Conservation (phyloP, 441 rosid genomes). For the Adansonia madagascariensis region DNA sequence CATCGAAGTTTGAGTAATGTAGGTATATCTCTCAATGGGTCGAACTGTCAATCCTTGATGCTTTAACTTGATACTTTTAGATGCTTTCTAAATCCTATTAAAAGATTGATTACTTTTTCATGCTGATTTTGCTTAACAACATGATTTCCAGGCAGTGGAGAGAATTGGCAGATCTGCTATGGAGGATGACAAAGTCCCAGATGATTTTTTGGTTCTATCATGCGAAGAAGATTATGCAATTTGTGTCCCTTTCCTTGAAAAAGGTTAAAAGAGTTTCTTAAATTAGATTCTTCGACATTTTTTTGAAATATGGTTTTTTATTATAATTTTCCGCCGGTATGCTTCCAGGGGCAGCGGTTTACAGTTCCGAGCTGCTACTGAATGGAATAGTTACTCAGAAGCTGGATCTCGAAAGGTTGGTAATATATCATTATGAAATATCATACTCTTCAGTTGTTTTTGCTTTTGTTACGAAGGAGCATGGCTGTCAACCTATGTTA, state of each 20-base stretch:
- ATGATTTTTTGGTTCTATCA: slow-evolving; percentile 69
- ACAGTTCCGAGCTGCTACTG: slow-evolving; percentile 80
- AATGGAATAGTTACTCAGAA: slow-evolving; percentile 84
- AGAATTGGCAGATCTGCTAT: slow-evolving; percentile 58
- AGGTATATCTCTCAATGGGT: not conserved
- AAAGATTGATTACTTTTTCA: not conserved
- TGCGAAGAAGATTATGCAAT: slow-evolving; percentile 70
- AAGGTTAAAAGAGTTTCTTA: slow-evolving; percentile 47
- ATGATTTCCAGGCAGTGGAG: slow-evolving; percentile 57
- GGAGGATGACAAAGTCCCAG: slow-evolving; percentile 52
- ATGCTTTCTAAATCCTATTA: not conserved
- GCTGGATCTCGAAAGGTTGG: slow-evolving; percentile 77
- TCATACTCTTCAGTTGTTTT: not conserved
- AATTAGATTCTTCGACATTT: not conserved
- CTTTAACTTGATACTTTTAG: not conserved
- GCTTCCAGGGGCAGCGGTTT: slow-evolving; percentile 63
- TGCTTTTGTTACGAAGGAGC: not conserved
- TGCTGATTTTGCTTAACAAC: slow-evolving; percentile 9
- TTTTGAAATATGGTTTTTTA: not conserved
- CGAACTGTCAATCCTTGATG: not conserved
- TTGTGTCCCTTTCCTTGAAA: slow-evolving; percentile 66
- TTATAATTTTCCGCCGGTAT: slow-evolving; percentile 5
- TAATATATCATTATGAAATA: slow-evolving; percentile 1
- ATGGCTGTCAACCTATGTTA: not conserved
- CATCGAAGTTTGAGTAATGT: too few species aligned